Conservation (phyloP, 108 stramenopile species). For the Nitzschia sp. region DNA sequence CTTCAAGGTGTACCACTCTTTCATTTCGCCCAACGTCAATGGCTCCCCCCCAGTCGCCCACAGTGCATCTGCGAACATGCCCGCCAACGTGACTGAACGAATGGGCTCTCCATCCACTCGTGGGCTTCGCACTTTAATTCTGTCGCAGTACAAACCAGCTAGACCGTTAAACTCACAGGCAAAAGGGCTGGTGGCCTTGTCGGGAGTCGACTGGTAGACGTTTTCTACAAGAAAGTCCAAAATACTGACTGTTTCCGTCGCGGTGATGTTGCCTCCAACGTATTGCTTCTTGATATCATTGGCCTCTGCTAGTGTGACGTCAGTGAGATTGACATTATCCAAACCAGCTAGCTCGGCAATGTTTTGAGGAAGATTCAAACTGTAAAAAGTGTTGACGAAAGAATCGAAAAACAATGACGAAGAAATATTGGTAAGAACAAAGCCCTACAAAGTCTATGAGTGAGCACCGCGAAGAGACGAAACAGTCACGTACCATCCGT, state of each 20-base stretch:
- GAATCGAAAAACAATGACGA: neutral
- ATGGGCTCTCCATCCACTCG: slow-evolving; percentile 34
- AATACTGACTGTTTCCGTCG: slow-evolving; percentile 48
- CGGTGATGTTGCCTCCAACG: slow-evolving; percentile 51
- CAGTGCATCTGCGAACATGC: slow-evolving; percentile 54
- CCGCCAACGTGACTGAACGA: slow-evolving; percentile 68
- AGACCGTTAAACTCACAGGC: slow-evolving; percentile 72
- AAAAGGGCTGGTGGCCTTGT: slow-evolving; percentile 37
- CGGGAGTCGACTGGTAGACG: slow-evolving; percentile 49
- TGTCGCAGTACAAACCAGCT: slow-evolving; percentile 40
- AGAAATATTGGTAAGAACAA: slow-evolving; percentile 4
- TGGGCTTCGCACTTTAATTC: neutral
- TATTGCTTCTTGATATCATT: slow-evolving; percentile 45
- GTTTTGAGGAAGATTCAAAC: slow-evolving; percentile 37
- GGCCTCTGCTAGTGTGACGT: slow-evolving; percentile 33
- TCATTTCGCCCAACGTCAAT: slow-evolving; percentile 44
- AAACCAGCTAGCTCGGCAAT: slow-evolving; percentile 40
- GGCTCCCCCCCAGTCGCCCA: slow-evolving; percentile 53
- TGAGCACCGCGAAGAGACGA: neutral
- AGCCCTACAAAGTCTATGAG: neutral
- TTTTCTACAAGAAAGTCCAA: slow-evolving; percentile 53
- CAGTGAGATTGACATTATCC: neutral
- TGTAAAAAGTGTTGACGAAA: slow-evolving; percentile 13
- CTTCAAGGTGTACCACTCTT: slow-evolving; percentile 41
- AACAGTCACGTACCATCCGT: slow-evolving; percentile 24